phyloP scores from a whole-genome alignment of 768 basidiomycete species.

The Lyophyllum atratum region DNA sequence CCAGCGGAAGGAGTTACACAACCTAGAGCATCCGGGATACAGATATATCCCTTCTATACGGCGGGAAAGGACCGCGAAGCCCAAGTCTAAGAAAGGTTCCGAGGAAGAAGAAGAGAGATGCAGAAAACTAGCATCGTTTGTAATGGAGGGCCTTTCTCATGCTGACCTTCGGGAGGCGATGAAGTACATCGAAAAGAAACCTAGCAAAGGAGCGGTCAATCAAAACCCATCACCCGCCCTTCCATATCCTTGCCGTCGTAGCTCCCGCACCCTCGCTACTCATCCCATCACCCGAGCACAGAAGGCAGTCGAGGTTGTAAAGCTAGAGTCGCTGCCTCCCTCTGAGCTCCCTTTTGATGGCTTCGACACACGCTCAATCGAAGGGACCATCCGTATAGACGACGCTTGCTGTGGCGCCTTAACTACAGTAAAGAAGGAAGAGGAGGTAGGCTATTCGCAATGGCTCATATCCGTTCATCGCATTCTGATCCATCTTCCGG shows the following conservation, averaged over 20 bases:
- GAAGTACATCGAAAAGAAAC: slow-evolving; percentile 11
- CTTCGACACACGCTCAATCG: slow-evolving; percentile 1
- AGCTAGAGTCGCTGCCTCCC: background rate
- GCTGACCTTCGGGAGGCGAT: slow-evolving; percentile 26
- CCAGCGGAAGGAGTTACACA: slow-evolving; percentile 47
- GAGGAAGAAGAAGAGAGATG: slow-evolving; percentile 40
- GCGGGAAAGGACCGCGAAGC: slow-evolving; percentile 30
- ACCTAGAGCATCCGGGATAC: slow-evolving; percentile 52
- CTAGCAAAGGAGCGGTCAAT: background rate
- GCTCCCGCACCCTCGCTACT: slow-evolving; percentile 1
- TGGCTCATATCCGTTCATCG: background rate
- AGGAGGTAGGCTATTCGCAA: background rate
- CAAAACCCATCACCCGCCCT: background rate
- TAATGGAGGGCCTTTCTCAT: slow-evolving; percentile 34
- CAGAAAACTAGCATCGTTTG: slow-evolving; percentile 34
- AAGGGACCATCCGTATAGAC: slow-evolving; percentile 32
- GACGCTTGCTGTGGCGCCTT: slow-evolving; percentile 38
- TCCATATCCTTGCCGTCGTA: background rate
- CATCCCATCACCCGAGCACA: background rate
- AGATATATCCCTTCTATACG: slow-evolving; percentile 48
- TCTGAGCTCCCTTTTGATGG: background rate
- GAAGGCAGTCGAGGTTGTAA: background rate
- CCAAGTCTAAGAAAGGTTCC: slow-evolving; percentile 33
- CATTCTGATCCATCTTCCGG: background rate
- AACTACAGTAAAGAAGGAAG: slow-evolving; percentile 12